Conservation (phyloP, 2,329 filamentous ascomycete genomes). For the Cladosporium austrohemisphaericum region DNA sequence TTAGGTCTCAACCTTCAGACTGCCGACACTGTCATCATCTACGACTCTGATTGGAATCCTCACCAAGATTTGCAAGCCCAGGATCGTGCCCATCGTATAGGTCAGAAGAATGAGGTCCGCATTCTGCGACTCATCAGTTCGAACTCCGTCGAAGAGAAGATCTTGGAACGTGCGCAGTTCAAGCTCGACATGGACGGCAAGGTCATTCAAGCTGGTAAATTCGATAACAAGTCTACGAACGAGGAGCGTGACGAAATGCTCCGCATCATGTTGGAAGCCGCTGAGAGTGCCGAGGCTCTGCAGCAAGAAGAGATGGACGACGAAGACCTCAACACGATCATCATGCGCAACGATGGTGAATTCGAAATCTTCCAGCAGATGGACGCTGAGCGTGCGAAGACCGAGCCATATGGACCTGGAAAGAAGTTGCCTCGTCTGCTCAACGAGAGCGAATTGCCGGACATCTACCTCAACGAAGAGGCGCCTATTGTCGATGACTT, state of each 20-base stretch:
- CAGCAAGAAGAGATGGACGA: conserved; percentile 98
- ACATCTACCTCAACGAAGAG: conserved; percentile 87
- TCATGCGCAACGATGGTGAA: conserved; percentile 83
- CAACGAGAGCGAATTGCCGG: conserved; percentile 81
- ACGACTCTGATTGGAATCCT: conserved; percentile 99
- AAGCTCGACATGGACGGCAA: conserved; percentile 99
- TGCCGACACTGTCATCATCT: conserved; percentile 98
- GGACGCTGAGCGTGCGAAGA: conserved; percentile 68
- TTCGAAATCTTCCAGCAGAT: conserved; percentile 74
- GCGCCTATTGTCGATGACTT: conserved; percentile 71
- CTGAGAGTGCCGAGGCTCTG: conserved; percentile 63
- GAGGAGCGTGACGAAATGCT: conserved; percentile 97
- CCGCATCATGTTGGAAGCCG: conserved; percentile 83
- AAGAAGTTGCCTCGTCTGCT: conserved; percentile 75
- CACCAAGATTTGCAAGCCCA: conserved; percentile 98
- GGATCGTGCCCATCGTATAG: conserved; percentile 99
- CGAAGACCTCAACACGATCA: conserved; percentile 90
- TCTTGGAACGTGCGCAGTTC: conserved; percentile 91
- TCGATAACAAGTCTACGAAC: conserved; percentile 98
- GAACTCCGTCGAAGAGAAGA: conserved; percentile 98
- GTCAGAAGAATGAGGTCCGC: conserved; percentile 98
- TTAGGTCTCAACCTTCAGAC: conserved; percentile 95
- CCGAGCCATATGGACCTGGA: conserved; percentile 67
- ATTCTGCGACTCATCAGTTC: conserved; percentile 94
- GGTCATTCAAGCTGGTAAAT: conserved; percentile 97